A percentile compares a stretch with the other conserved stretches of the same genome.
Evolutionary conservation across 225 moss, liverwort and hornwort species (phyloP).

Genomic region (Polytrichum commune): DNA sequence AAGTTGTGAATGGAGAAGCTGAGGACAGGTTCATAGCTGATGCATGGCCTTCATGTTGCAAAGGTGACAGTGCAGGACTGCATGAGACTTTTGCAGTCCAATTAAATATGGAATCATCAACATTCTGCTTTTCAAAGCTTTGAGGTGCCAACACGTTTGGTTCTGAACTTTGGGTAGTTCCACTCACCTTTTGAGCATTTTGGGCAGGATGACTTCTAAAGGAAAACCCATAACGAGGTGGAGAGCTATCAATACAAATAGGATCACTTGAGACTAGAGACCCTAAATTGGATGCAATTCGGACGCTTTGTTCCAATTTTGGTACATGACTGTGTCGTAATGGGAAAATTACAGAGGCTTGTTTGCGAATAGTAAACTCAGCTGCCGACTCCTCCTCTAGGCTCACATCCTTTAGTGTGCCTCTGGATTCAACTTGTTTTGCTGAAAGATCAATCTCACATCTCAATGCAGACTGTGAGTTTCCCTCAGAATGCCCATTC

Average conservation of each 20-base stretch:
- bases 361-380: too few species aligned
- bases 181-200: conserved; percentile 16
- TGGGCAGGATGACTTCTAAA: conserved; percentile 6
- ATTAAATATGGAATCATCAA: conserved; percentile 8
- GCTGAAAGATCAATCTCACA: too few species aligned
- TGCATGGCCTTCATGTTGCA: conserved; percentile 17
- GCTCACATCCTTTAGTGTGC: too few species aligned
- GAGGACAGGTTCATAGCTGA: conserved; percentile 14
- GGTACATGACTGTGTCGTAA: too few species aligned
- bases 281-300: too few species aligned
- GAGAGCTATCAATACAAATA: conserved; percentile 14
- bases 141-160: conserved; percentile 12
- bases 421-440: too few species aligned
- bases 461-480: too few species aligned
- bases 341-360: too few species aligned
- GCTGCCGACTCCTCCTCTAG: too few species aligned
- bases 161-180: conserved; percentile 8
- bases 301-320: too few species aligned
- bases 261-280: too few species aligned
- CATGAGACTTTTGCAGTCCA: conserved; percentile 15
- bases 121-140: conserved; percentile 15
- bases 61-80: conserved; percentile 19
- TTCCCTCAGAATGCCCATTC: too few species aligned
- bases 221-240: neutral
- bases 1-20: conserved; percentile 46